These are phyloP conservation scores for Pseudogymnoascus sp. DNA, from an alignment of 2,329 filamentous ascomycete species.

Conservation along the genomic window DNA sequence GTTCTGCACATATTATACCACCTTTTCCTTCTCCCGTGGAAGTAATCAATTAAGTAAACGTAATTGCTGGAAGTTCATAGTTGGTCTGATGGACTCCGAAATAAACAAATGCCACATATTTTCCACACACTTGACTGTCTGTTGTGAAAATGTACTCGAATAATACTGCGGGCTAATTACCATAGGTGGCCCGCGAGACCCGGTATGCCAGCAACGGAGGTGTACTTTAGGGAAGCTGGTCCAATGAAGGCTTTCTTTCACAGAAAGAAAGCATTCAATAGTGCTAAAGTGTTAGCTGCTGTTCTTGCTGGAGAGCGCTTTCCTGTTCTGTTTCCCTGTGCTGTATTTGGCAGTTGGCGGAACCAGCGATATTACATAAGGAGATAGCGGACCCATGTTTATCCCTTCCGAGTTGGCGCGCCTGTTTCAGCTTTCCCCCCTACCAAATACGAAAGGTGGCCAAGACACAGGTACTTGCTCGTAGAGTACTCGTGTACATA, in stretches of 20 bases:
- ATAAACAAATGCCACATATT: neutral
- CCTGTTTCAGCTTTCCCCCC: slow-evolving; percentile 6
- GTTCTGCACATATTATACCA: neutral
- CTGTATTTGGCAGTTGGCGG: neutral
- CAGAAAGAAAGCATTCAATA: neutral
- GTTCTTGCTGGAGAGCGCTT: neutral
- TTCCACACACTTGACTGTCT: neutral
- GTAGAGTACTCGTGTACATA: slow-evolving; percentile 3
- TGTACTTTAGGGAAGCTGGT: no score
- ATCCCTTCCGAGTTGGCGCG: neutral
- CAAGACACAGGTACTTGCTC: neutral
- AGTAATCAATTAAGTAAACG: neutral
- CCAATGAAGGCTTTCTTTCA: neutral
- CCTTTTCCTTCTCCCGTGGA: neutral
- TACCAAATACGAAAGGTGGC: slow-evolving; percentile 7
- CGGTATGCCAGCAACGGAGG: no score
- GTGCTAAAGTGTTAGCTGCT: neutral
- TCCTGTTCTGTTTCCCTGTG: neutral
- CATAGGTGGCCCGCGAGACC: no score
- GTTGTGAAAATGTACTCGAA: neutral
- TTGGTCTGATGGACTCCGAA: neutral
- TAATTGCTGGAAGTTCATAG: neutral
- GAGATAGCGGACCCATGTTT: neutral
- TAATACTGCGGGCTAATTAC: no score
- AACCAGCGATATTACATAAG: neutral